Base-by-base conservation (phyloP, 108 stramenopile species). In the Cyclotella kingstonii region DNA sequence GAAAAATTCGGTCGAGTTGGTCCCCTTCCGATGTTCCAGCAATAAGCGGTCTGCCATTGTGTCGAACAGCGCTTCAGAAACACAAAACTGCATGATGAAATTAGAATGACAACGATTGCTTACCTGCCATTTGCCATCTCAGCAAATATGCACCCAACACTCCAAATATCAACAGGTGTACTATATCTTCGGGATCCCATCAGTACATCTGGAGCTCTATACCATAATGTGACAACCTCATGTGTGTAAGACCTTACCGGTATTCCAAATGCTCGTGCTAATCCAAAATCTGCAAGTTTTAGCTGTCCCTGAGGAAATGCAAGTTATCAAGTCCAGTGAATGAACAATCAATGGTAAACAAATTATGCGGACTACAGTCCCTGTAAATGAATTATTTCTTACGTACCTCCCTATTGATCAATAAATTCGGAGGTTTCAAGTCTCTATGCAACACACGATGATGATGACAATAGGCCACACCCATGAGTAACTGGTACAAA, bases 231-330 rank as follows among this genome's bases (percentile, higher is more conserved):
- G 2, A 99, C 98, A 30, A 99, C 91, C 75, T 93, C 96, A 62
- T 94, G 92, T 0, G 96, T 97, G 61, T 95, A 97, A 29, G 77
- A 73, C 15, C 99, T 63, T 1, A 98, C 95, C 10, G 99, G 99
- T 41, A 99, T 97, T 0, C 96, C 96, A 77, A 98, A 99, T 5
- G 97, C 97, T 30, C 99, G 54, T 0, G 98, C 98, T 26, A 99
- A 76, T 18, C 99, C 99, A 82, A 99, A 99, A 65, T 99, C 99
- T 0, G 99, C 99, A 15, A 99, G 79, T 86, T 99, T 99, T 9
- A 99, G 72, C 70, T 98, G 91, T 30, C 88, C 87, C 73, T 62
- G 4, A 5, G 18, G n/a, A 26, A 52, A 15, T 2, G 2, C 1
- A 26, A 42, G 34, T 47, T 19, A 7, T 2, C 28, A 11, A 27